These are phyloP conservation scores for Bolboschoenoplectus hybrid DNA, from an alignment of 202 grass and related monocot genomes.

Conservation along the genomic window DNA sequence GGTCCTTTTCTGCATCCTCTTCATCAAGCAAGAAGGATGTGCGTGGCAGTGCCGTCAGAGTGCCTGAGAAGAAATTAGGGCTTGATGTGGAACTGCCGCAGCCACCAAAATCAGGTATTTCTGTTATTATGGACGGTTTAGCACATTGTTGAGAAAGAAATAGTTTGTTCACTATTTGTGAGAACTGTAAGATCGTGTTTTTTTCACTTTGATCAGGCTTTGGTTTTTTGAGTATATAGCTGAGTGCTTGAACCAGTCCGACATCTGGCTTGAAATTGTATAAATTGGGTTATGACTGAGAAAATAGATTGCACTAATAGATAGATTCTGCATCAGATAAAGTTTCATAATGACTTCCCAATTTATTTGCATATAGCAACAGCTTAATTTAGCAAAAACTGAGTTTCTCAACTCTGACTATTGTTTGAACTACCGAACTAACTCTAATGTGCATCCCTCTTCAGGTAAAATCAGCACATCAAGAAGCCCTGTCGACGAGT, in stretches of 20 bases:
- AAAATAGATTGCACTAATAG: constrained; percentile 8
- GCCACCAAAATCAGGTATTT: constrained; percentile 38
- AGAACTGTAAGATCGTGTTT: not conserved
- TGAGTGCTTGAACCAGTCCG: not conserved
- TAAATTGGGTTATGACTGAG: not conserved
- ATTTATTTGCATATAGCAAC: constrained; percentile 3
- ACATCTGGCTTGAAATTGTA: not conserved
- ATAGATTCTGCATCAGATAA: not conserved
- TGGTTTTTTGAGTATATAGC: not conserved
- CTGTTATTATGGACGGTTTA: constrained; percentile 5
- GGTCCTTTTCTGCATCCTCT: constrained; percentile 28
- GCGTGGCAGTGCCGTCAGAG: constrained; percentile 20
- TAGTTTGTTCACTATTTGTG: not conserved
- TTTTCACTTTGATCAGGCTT: not conserved
- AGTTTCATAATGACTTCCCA: not conserved
- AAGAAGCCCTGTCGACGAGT: constrained; percentile 70
- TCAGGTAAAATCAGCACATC: constrained; percentile 75
- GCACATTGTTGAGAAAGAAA: constrained; percentile 4
- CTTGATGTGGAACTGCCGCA: constrained; percentile 28
- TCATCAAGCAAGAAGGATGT: constrained; percentile 37
- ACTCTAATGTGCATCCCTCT: not conserved
- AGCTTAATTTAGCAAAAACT: constrained; percentile 10
- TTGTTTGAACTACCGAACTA: constrained; percentile 4
- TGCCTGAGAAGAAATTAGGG: constrained; percentile 36
- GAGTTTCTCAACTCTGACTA: not conserved